phyloP scores from a whole-genome alignment of 2,329 filamentous ascomycete species.

The Xylariaceae sp. region DNA sequence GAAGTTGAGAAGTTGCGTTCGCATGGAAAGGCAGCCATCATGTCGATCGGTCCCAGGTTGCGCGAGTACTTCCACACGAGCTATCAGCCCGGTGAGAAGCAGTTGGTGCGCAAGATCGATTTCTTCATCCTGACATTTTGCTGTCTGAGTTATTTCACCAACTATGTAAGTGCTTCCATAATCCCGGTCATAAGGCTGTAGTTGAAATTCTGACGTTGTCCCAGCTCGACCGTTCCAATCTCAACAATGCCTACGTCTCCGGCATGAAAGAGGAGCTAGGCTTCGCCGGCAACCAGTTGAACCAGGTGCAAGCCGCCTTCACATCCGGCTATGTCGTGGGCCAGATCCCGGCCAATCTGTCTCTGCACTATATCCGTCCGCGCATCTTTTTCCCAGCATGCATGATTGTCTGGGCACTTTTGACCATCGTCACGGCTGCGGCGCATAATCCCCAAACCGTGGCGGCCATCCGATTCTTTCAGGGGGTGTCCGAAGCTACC shows the following conservation, averaged over 20 bases:
- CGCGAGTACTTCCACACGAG: slow-evolving; percentile 30
- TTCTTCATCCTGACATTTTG: slow-evolving; percentile 62
- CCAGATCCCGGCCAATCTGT: slow-evolving; percentile 57
- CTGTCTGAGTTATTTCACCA: slow-evolving; percentile 53
- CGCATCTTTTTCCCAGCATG: slow-evolving; percentile 59
- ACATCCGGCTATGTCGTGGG: slow-evolving; percentile 46
- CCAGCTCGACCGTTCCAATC: slow-evolving; percentile 46
- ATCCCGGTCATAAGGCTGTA: too few species aligned
- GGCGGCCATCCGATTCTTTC: slow-evolving; percentile 55
- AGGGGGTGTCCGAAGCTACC: slow-evolving; percentile 50
- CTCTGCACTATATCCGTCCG: slow-evolving; percentile 57
- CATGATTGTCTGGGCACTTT: slow-evolving; percentile 58
- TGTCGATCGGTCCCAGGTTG: slow-evolving; percentile 22
- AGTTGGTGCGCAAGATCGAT: slow-evolving; percentile 53
- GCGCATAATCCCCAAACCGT: slow-evolving; percentile 47
- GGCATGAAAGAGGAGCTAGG: slow-evolving; percentile 48
- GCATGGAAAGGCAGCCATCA: slow-evolving; percentile 1
- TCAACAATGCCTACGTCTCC: slow-evolving; percentile 51
- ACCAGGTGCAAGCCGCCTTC: slow-evolving; percentile 49
- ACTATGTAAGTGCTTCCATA: slow-evolving; percentile 37
- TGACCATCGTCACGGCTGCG: slow-evolving; percentile 58
- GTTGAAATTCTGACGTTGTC: background rate
- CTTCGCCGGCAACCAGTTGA: slow-evolving; percentile 46
- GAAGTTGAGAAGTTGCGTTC: too few species aligned
- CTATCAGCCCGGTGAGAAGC: slow-evolving; percentile 35